phyloP scores from a whole-genome alignment of 177 flowering plant genomes.

The Vitis hybrid region DNA sequence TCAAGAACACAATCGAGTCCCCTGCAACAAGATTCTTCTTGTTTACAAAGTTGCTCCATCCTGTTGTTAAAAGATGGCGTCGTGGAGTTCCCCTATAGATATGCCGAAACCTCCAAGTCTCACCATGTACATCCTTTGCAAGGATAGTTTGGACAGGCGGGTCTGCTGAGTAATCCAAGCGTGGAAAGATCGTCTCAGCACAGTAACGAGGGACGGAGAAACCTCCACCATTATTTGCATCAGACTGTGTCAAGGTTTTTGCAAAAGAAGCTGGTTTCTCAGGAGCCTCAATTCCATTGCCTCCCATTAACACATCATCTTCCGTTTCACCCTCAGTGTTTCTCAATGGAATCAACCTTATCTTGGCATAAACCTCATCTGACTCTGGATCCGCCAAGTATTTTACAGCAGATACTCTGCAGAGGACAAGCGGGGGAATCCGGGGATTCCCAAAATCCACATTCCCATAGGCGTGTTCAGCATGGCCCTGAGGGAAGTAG shows the following conservation, averaged over 20 bases:
- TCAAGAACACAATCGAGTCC: conserved; percentile 62
- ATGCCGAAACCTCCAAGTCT: conserved; percentile 63
- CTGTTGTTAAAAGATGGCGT: conserved; percentile 63
- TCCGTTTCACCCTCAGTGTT: conserved; percentile 19
- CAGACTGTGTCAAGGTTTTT: conserved; percentile 68
- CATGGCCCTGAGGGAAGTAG: conserved; percentile 66
- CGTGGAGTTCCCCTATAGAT: conserved; percentile 66
- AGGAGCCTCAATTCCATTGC: conserved; percentile 19
- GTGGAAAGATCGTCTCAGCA: conserved; percentile 65
- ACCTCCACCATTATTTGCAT: conserved; percentile 78
- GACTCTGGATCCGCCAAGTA: conserved; percentile 55
- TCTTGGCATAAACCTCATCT: conserved; percentile 53
- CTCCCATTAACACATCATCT: conserved; percentile 18
- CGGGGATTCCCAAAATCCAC: conserved; percentile 29
- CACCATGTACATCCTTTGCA: conserved; percentile 64
- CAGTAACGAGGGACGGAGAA: conserved; percentile 72
- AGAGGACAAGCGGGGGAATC: conserved; percentile 38
- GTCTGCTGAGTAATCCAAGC: conserved; percentile 55
- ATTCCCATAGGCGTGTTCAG: conserved; percentile 43
- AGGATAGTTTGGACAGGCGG: conserved; percentile 65
- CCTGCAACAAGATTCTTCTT: conserved; percentile 73
- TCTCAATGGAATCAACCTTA: conserved; percentile 37
- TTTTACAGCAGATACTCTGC: conserved; percentile 38
- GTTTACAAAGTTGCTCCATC: conserved; percentile 75
- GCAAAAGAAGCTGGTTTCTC: conserved; percentile 56